Conservation (phyloP, 495 filamentous ascomycete genomes). For the Rostrohypoxylon terebratum region DNA sequence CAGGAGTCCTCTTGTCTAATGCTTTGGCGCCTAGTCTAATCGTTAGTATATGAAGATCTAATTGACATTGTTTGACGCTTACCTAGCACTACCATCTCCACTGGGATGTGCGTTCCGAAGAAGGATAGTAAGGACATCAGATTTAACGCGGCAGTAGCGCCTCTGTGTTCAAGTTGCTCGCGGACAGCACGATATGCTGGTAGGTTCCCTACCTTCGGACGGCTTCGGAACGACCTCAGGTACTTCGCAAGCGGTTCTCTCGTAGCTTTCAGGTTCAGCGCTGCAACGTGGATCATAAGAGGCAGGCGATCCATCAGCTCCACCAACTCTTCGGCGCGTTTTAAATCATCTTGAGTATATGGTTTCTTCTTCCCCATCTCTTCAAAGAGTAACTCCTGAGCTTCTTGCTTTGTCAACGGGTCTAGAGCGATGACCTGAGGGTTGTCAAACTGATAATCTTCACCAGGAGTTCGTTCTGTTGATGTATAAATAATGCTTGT, state of each 20-base stretch:
- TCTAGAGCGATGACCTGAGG: slow-evolving; percentile 76
- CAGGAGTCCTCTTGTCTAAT: slow-evolving; percentile 65
- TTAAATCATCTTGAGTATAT: slow-evolving; percentile 68
- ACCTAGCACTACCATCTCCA: slow-evolving; percentile 78
- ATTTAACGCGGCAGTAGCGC: slow-evolving; percentile 72
- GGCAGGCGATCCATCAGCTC: slow-evolving; percentile 77
- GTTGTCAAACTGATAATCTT: slow-evolving; percentile 76
- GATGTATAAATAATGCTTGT: slow-evolving; percentile 84
- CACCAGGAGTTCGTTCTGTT: slow-evolving; percentile 72
- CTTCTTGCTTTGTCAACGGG: slow-evolving; percentile 63
- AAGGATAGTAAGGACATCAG: slow-evolving; percentile 81
- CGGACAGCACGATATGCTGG: slow-evolving; percentile 76
- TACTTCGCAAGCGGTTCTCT: slow-evolving; percentile 77
- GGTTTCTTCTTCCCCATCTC: slow-evolving; percentile 69
- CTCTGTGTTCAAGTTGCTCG: slow-evolving; percentile 72
- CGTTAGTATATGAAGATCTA: slow-evolving; percentile 3
- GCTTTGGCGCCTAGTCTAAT: slow-evolving; percentile 57
- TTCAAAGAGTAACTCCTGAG: slow-evolving; percentile 59
- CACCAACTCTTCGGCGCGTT: slow-evolving; percentile 73
- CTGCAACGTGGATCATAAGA: slow-evolving; percentile 81
- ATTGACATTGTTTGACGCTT: slow-evolving; percentile 34
- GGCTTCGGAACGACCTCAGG: slow-evolving; percentile 73
- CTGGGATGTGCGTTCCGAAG: slow-evolving; percentile 78
- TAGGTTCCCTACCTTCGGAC: slow-evolving; percentile 74
- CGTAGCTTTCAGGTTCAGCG: slow-evolving; percentile 77